These are phyloP conservation scores for Jimgerdemannia lactiflua DNA, from an alignment of 192 early-diverging fungal species.

Conservation along the genomic window DNA sequence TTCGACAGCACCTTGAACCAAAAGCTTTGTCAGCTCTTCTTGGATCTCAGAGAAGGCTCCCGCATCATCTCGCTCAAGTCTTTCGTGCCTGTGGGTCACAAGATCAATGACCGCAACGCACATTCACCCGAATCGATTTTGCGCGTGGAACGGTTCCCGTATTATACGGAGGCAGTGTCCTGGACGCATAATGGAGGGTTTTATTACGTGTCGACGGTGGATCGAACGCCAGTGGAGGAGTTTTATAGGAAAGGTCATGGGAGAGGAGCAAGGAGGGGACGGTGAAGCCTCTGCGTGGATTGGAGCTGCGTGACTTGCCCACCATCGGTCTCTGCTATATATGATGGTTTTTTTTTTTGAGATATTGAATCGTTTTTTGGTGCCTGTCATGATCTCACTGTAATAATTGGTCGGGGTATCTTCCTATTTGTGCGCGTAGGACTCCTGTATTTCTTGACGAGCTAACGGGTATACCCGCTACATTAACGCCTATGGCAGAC, in stretches of 20 bases:
- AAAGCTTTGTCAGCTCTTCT: constrained; percentile 73
- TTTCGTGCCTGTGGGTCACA: constrained; percentile 78
- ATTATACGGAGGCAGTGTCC: constrained; percentile 70
- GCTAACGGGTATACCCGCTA: no score
- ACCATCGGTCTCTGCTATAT: background rate
- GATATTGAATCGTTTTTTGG: background rate
- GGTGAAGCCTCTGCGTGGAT: background rate
- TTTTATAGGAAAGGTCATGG: constrained; percentile 22
- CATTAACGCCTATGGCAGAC: no score
- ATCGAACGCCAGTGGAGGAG: constrained; percentile 52
- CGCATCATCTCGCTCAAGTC: constrained; percentile 82
- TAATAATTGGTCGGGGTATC: no score
- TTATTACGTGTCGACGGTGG: constrained; percentile 80
- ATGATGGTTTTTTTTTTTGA: background rate
- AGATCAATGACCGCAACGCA: constrained; percentile 69
- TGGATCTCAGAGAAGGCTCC: constrained; percentile 89
- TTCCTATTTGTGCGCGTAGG: no score
- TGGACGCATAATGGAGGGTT: constrained; percentile 79
- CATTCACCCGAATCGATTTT: constrained; percentile 72
- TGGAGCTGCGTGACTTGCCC: background rate
- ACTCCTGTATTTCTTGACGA: no score
- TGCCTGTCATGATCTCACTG: background rate
- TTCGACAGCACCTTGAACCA: constrained; percentile 88
- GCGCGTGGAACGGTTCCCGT: constrained; percentile 58
- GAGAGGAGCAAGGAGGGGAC: background rate